phyloP scores from a whole-genome alignment of 2,329 filamentous ascomycete genomes.

The Fusarium cyanostomum region DNA sequence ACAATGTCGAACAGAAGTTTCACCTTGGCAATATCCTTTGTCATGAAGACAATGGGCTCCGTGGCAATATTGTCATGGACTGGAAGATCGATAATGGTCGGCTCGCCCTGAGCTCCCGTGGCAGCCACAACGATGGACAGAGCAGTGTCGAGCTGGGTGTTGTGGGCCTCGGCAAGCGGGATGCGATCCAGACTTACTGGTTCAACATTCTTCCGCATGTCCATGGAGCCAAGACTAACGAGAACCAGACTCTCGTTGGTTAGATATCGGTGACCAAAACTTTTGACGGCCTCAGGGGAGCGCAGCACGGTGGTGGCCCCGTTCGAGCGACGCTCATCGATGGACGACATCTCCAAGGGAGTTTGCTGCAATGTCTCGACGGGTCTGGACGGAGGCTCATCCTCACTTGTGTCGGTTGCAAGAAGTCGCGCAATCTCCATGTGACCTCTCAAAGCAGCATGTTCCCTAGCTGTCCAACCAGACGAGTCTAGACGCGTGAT shows the following conservation, averaged over 20 bases:
- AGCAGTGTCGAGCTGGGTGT: conserved; percentile 92
- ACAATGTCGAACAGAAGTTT: conserved; percentile 95
- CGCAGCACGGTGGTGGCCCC: conserved; percentile 58
- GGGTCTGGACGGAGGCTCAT: conserved; percentile 37
- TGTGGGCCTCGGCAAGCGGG: conserved; percentile 86
- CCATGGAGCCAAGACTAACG: conserved; percentile 94
- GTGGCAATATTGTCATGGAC: conserved; percentile 94
- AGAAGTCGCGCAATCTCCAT: conserved; percentile 80
- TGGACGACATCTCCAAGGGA: conserved; percentile 63
- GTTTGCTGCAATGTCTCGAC: conserved; percentile 36
- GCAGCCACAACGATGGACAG: conserved; percentile 92
- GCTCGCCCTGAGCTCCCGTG: conserved; percentile 83
- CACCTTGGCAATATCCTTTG: conserved; percentile 79
- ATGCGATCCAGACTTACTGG: conserved; percentile 90
- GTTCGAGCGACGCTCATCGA: conserved; percentile 68
- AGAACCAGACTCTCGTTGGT: conserved; percentile 89
- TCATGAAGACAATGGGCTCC: conserved; percentile 90
- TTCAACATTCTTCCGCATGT: conserved; percentile 82
- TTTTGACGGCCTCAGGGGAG: conserved; percentile 83
- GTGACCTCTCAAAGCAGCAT: conserved; percentile 90
- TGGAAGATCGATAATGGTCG: conserved; percentile 89
- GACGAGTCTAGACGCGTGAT: conserved; percentile 81
- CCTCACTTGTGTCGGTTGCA: conserved; percentile 57
- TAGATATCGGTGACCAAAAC: conserved; percentile 95
- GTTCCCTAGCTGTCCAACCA: conserved; percentile 93